Conservation (phyloP, 129 eudicot genomes). For the sunflower (Helianthus annuus) region DNA sequence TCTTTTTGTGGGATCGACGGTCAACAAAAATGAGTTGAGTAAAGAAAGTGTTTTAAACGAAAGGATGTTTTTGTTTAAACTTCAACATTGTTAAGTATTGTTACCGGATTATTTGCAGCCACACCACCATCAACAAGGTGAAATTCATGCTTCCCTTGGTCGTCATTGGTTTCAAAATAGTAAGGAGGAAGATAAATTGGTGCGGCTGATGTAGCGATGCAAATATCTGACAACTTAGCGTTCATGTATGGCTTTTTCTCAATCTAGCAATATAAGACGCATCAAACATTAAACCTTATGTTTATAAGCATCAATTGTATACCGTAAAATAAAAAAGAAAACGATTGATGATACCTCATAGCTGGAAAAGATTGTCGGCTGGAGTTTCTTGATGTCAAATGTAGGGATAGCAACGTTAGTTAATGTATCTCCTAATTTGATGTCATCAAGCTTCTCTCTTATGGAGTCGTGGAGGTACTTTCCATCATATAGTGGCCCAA, state of each 20-base stretch:
- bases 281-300: too few species aligned
- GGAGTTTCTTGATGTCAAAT: constrained; percentile 41
- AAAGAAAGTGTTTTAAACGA: too few species aligned
- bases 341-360: constrained; percentile 19
- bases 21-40: too few species aligned
- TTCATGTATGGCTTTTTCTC: constrained; percentile 30
- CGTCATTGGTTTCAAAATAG: constrained; percentile 14
- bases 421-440: constrained; percentile 31
- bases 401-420: constrained; percentile 43
- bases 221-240: constrained; percentile 43
- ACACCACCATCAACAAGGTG: constrained; percentile 51
- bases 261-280: constrained; percentile 10
- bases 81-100: not conserved
- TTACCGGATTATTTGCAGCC: constrained; percentile 55
- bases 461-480: constrained; percentile 12
- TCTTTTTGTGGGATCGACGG: too few species aligned
- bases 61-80: too few species aligned
- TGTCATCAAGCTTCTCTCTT: constrained; percentile 12
- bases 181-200: constrained; percentile 49
- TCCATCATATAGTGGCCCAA: constrained; percentile 36
- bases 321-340: not conserved
- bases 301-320: too few species aligned
- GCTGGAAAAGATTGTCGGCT: constrained; percentile 45
- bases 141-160: constrained; percentile 17
- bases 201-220: constrained; percentile 55